These are phyloP conservation scores for Talaromyces pinophilus DNA, from an alignment of 2,329 filamentous ascomycete genomes.

Conservation along the genomic window DNA sequence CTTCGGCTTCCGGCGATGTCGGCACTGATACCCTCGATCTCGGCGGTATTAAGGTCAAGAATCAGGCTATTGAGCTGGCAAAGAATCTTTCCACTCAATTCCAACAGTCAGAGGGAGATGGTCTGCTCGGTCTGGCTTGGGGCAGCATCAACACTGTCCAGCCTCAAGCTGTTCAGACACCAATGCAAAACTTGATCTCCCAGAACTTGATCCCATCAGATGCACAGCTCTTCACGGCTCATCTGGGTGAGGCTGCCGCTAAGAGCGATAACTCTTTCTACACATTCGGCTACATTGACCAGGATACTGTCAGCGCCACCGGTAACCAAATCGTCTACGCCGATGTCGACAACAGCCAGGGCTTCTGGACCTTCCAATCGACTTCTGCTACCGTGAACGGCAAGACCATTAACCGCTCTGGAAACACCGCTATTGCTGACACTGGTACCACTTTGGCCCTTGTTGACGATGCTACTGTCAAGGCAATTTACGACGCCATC, in stretches of 20 bases:
- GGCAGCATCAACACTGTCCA: constrained; percentile 64
- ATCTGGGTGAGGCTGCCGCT: constrained; percentile 56
- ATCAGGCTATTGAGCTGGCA: constrained; percentile 67
- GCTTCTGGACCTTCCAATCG: constrained; percentile 69
- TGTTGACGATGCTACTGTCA: constrained; percentile 61
- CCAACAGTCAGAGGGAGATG: constrained; percentile 58
- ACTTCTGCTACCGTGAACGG: constrained; percentile 60
- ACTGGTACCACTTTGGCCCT: constrained; percentile 70
- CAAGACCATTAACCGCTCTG: constrained; percentile 50
- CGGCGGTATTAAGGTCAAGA: constrained; percentile 62
- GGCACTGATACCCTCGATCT: constrained; percentile 64
- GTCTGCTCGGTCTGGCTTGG: constrained; percentile 67
- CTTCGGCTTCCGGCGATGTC: constrained; percentile 65
- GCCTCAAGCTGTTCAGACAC: constrained; percentile 58
- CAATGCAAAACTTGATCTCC: constrained; percentile 68
- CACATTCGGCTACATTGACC: constrained; percentile 72
- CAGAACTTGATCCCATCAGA: constrained; percentile 56
- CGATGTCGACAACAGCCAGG: constrained; percentile 62
- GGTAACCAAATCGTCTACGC: constrained; percentile 61
- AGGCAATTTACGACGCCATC: constrained; percentile 65
- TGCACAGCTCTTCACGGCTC: constrained; percentile 64
- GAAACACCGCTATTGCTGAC: constrained; percentile 69
- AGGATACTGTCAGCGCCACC: constrained; percentile 58
- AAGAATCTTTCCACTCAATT: constrained; percentile 62
- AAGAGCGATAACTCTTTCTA: constrained; percentile 60